These are phyloP conservation scores for Globisporangium apiculatum DNA, from an alignment of 352 stramenopile genomes.

Conservation along the genomic window DNA sequence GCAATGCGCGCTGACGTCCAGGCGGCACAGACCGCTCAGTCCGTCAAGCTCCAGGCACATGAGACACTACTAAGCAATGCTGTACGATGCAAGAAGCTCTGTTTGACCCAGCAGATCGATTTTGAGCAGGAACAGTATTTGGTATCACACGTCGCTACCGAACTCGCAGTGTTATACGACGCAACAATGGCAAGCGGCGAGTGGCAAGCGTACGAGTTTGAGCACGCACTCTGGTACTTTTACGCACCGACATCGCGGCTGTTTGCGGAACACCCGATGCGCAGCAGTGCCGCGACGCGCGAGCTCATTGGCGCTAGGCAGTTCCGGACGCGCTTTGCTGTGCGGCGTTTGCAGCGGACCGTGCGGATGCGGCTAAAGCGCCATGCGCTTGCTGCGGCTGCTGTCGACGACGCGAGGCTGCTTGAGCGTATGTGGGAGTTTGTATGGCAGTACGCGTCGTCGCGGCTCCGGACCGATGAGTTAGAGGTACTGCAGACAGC, in stretches of 20 bases:
- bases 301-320: conserved; percentile 36
- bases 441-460: background rate
- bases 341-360: conserved; percentile 27
- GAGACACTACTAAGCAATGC: conserved; percentile 21
- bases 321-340: conserved; percentile 30
- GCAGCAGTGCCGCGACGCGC: conserved; percentile 30
- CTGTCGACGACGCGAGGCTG: conserved; percentile 8
- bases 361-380: conserved; percentile 12
- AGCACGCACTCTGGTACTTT: conserved; percentile 56
- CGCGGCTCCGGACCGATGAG: no score
- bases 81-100: conserved; percentile 49
- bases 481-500: no score
- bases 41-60: conserved; percentile 27
- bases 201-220: conserved; percentile 63
- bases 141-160: conserved; percentile 26
- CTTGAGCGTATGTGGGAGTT: conserved; percentile 12
- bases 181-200: conserved; percentile 39
- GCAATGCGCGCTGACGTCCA: conserved; percentile 47
- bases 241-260: conserved; percentile 25
- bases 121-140: conserved; percentile 49
- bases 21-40: conserved; percentile 34
- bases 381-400: conserved; percentile 10
- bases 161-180: conserved; percentile 37
- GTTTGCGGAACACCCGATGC: conserved; percentile 53
- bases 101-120: conserved; percentile 53